A percentile compares a stretch with the other conserved stretches of the same genome.
phyloP scores from a whole-genome alignment of 2,329 filamentous ascomycete genomes.

The Neurospora crassa region DNA sequence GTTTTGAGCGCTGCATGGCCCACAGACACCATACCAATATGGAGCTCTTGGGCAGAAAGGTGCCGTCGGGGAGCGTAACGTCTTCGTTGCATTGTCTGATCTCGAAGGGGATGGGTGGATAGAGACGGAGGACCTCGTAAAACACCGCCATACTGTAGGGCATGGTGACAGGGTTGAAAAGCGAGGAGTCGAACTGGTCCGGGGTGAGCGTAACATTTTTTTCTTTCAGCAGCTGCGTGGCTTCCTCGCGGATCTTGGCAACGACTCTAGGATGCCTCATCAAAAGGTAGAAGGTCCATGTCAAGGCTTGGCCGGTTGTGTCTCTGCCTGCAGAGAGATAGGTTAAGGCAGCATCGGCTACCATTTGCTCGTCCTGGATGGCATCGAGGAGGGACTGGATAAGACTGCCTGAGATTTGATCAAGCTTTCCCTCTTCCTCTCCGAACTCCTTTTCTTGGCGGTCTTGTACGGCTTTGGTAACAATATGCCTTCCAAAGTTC shows the following conservation, averaged over 20 bases:
- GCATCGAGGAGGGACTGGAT: conserved; percentile 51
- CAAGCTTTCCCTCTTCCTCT: conserved; percentile 22
- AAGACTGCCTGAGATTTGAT: conserved; percentile 42
- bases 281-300: conserved; percentile 54
- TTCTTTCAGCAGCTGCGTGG: conserved; percentile 19
- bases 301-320: conserved; percentile 55
- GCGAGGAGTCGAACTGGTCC: conserved; percentile 19
- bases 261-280: conserved; percentile 37
- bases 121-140: conserved; percentile 52
- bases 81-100: conserved; percentile 47
- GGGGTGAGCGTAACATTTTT: conserved; percentile 6
- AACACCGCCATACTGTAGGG: conserved; percentile 53
- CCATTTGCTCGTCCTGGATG: conserved; percentile 43
- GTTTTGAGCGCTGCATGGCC: conserved; percentile 50
- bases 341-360: conserved; percentile 56
- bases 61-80: conserved; percentile 50
- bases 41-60: conserved; percentile 41
- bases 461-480: conserved; percentile 41
- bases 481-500: conserved; percentile 46
- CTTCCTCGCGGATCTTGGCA: conserved; percentile 33
- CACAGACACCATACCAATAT: conserved; percentile 55
- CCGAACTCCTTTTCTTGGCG: conserved; percentile 16
- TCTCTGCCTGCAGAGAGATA: conserved; percentile 57
- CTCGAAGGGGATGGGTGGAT: conserved; percentile 57
- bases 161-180: conserved; percentile 32